Evolutionary conservation across 805 yeast species (phyloP).

Genomic region (Kodamaea lidongshanica): DNA sequence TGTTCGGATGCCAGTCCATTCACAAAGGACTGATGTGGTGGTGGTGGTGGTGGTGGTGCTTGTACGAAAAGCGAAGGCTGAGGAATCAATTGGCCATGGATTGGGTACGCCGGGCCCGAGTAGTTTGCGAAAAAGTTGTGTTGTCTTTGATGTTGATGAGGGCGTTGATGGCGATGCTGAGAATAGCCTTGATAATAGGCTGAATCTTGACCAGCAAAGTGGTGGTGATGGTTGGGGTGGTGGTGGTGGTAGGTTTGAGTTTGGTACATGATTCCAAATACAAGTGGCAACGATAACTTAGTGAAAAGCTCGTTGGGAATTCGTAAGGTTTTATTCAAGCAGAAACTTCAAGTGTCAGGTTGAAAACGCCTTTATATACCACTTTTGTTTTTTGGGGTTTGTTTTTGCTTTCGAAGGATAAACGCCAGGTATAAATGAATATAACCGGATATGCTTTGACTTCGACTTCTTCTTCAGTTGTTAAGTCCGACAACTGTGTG

Average conservation of each 20-base stretch:
- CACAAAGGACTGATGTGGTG: constrained; percentile 4
- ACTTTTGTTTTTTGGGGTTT: constrained; percentile 5
- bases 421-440: constrained; percentile 9
- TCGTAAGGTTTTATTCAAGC: background rate
- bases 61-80: constrained; percentile 5
- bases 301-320: constrained; percentile 7
- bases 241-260: constrained; percentile 16
- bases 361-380: background rate
- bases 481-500: background rate
- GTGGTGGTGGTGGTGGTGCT: constrained; percentile 7
- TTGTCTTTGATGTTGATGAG: constrained; percentile 10
- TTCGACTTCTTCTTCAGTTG: background rate
- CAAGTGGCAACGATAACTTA: constrained; percentile 7
- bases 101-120: constrained; percentile 5
- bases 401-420: background rate
- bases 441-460: constrained; percentile 6
- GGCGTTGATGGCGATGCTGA: constrained; percentile 13
- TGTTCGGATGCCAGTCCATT: constrained; percentile 1
- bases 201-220: constrained; percentile 34
- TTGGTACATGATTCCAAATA: constrained; percentile 12
- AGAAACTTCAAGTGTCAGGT: background rate
- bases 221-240: constrained; percentile 27
- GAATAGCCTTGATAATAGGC: constrained; percentile 24
- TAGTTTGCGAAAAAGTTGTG: constrained; percentile 11
- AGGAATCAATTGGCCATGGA: constrained; percentile 1